Evolutionary conservation across 1,139 yeast genomes (phyloP).

Genomic region (Williopsis jadinii): DNA sequence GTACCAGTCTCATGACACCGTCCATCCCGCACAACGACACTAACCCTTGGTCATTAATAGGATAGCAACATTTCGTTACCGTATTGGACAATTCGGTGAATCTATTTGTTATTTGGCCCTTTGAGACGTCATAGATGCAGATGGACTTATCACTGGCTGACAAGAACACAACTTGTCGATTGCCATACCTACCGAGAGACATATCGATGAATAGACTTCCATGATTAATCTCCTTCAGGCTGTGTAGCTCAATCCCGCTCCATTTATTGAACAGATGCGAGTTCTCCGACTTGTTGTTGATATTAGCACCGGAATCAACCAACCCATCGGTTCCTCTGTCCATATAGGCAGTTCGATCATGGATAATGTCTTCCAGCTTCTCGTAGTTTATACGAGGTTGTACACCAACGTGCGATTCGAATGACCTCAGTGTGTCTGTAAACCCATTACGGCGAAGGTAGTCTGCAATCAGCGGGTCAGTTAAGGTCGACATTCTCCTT

Average conservation of each 20-base stretch:
- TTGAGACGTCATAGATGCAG: constrained; percentile 8
- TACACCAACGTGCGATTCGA: constrained; percentile 41
- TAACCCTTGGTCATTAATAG: constrained; percentile 5
- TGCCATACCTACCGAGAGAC: constrained; percentile 9
- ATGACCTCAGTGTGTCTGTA: constrained; percentile 36
- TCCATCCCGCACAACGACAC: constrained; percentile 27
- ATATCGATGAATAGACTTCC: constrained; percentile 7
- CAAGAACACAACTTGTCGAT: constrained; percentile 6
- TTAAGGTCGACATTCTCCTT: constrained; percentile 6
- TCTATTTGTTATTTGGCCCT: constrained; percentile 1
- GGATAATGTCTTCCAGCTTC: constrained; percentile 41
- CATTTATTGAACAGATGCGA: constrained; percentile 6
- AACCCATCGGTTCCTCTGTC: constrained; percentile 11
- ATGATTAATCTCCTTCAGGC: neutral
- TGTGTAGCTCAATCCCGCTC: constrained; percentile 1
- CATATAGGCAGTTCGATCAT: constrained; percentile 40
- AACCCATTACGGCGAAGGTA: constrained; percentile 44
- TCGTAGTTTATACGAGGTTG: constrained; percentile 30
- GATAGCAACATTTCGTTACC: constrained; percentile 16
- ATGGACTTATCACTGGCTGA: constrained; percentile 12
- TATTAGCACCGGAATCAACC: neutral
- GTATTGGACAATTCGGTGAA: constrained; percentile 8
- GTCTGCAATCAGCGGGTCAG: constrained; percentile 43
- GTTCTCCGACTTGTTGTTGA: constrained; percentile 6
- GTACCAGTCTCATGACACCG: constrained; percentile 16